Percentiles rank a stretch among this genome's conserved stretches.
Evolutionary conservation across 2,329 filamentous ascomycete species (phyloP).

Genomic region (Exophiala mesophila): DNA sequence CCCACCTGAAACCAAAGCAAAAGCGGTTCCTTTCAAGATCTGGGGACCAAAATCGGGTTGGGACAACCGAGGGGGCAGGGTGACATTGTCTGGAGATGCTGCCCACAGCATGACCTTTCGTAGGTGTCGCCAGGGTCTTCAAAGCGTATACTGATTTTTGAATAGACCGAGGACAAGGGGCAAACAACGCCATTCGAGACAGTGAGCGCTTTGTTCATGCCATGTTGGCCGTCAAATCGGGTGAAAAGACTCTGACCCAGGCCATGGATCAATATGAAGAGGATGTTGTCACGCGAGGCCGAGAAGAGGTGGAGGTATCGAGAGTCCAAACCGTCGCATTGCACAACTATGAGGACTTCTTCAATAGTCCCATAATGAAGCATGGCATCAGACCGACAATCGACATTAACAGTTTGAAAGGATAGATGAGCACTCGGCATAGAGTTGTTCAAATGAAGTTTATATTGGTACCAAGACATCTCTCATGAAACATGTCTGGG

Average conservation of each 20-base stretch:
- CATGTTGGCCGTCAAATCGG: constrained; percentile 18
- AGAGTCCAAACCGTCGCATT: constrained; percentile 17
- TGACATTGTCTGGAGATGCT: constrained; percentile 55
- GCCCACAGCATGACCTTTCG: constrained; percentile 47
- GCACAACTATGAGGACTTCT: constrained; percentile 17
- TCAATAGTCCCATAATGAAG: constrained; percentile 20
- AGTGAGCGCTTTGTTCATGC: constrained; percentile 18
- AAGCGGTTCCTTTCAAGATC: constrained; percentile 23
- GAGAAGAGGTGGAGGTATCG: constrained; percentile 19
- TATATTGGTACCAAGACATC: no score
- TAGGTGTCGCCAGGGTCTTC: constrained; percentile 9
- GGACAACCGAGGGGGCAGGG: constrained; percentile 31
- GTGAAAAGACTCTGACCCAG: constrained; percentile 12
- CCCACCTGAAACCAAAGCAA: constrained; percentile 21
- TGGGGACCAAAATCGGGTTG: constrained; percentile 26
- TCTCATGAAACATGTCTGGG: no score
- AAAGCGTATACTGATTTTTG: no score
- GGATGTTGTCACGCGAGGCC: constrained; percentile 17
- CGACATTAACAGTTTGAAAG: constrained; percentile 3
- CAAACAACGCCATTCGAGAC: constrained; percentile 22
- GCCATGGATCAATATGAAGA: constrained; percentile 20
- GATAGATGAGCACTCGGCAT: no score
- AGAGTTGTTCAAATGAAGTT: no score
- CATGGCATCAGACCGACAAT: constrained; percentile 18
- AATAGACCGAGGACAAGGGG: constrained; percentile 22